Percentiles rank a stretch among this genome's conserved stretches.
Evolutionary conservation across 2,329 filamentous ascomycete species (phyloP).

Genomic region (Plenodomus biglobosus): DNA sequence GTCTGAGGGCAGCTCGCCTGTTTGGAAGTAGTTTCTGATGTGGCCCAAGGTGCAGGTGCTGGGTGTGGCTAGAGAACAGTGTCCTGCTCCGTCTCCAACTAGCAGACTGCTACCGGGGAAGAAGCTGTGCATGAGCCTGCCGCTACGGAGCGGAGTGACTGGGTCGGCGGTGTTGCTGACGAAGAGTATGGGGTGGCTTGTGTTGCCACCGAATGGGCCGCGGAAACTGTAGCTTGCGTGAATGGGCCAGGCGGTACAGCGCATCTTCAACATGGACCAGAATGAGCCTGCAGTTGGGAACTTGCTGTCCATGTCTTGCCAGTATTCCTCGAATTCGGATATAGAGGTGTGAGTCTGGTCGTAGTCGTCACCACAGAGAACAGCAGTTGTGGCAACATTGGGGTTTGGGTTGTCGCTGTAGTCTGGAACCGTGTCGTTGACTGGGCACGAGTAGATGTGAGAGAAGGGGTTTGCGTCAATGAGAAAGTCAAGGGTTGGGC

Average conservation of each 20-base stretch:
- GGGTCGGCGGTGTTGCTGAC: constrained; percentile 61
- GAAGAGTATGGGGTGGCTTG: constrained; percentile 59
- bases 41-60: constrained; percentile 40
- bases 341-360: constrained; percentile 31
- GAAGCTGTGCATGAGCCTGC: constrained; percentile 41
- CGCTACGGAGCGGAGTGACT: constrained; percentile 58
- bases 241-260: constrained; percentile 45
- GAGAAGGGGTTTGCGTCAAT: constrained; percentile 11
- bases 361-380: constrained; percentile 47
- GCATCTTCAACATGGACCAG: constrained; percentile 43
- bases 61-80: constrained; percentile 48
- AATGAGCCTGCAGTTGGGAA: constrained; percentile 43
- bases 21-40: constrained; percentile 46
- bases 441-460: constrained; percentile 34
- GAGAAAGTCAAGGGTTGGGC: constrained; percentile 25
- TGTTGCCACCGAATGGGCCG: constrained; percentile 40
- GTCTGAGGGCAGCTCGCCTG: constrained; percentile 48
- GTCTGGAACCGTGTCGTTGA: constrained; percentile 19
- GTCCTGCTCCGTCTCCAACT: constrained; percentile 47
- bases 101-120: constrained; percentile 52
- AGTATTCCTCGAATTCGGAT: constrained; percentile 39
- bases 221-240: constrained; percentile 39
- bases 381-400: constrained; percentile 26
- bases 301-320: constrained; percentile 34
- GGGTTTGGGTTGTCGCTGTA: constrained; percentile 3